Percentiles rank a stretch among this genome's conserved stretches.
phyloP scores from a whole-genome alignment of 352 stramenopile genomes.

The Phytophthora kernoviae region DNA sequence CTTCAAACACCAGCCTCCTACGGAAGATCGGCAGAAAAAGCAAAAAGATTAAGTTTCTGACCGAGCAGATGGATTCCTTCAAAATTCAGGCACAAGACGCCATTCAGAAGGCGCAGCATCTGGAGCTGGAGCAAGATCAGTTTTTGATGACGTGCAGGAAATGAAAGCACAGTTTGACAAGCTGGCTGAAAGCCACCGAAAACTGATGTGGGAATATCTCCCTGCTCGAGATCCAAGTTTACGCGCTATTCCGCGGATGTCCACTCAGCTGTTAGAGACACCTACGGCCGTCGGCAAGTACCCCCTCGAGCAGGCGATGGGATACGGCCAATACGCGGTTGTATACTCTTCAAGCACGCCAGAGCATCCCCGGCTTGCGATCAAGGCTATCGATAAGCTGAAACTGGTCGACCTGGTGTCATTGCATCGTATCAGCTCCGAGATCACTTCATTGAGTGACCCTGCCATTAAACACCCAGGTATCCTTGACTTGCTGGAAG shows the following conservation, averaged over 20 bases:
- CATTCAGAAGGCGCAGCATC: constrained; percentile 64
- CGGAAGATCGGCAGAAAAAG: constrained; percentile 43
- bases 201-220: constrained; percentile 83
- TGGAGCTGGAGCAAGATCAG: constrained; percentile 88
- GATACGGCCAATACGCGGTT: constrained; percentile 85
- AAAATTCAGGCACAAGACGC: constrained; percentile 47
- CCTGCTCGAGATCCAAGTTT: constrained; percentile 57
- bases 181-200: constrained; percentile 58
- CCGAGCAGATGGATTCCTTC: constrained; percentile 43
- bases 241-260: constrained; percentile 55
- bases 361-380: constrained; percentile 42
- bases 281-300: constrained; percentile 67
- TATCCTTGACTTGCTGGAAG: constrained; percentile 70
- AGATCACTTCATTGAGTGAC: constrained; percentile 81
- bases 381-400: constrained; percentile 89
- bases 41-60: constrained; percentile 59
- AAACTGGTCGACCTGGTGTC: constrained; percentile 77
- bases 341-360: constrained; percentile 58
- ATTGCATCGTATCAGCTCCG: constrained; percentile 76
- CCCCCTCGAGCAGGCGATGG: constrained; percentile 67
- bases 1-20: constrained; percentile 13
- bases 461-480: constrained; percentile 57
- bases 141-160: constrained; percentile 78
- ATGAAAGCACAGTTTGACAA: constrained; percentile 80
- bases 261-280: constrained; percentile 51